Evolutionary conservation across 257 asterid species (phyloP).

Genomic region (Ehretia macrophylla): DNA sequence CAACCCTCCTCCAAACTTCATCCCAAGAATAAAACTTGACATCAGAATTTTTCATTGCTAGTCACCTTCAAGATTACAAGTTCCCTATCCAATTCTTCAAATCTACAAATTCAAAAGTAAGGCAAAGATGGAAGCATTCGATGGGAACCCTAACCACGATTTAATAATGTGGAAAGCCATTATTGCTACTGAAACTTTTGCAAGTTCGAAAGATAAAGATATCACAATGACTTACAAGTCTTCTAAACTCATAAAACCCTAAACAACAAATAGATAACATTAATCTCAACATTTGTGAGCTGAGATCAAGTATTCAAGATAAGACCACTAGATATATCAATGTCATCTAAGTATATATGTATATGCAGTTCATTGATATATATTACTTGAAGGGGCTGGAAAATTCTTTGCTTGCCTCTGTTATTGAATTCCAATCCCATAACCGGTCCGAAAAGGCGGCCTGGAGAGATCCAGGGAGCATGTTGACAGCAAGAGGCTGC

Average conservation of each 20-base stretch:
- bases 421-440: slow-evolving; percentile 66
- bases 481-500: slow-evolving; percentile 14
- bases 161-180: too few species aligned
- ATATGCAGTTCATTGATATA: slow-evolving; percentile 11
- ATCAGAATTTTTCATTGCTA: too few species aligned
- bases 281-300: too few species aligned
- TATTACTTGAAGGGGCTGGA: slow-evolving; percentile 42
- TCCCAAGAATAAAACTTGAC: too few species aligned
- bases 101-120: too few species aligned
- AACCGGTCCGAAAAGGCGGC: slow-evolving; percentile 48
- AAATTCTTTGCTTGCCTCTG: slow-evolving; percentile 40
- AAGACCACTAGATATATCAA: neutral
- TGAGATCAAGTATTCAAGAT: too few species aligned
- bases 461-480: slow-evolving; percentile 34
- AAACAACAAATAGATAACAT: neutral
- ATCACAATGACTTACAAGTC: neutral
- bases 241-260: neutral
- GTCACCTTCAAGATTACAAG: too few species aligned
- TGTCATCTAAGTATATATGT: neutral
- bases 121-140: too few species aligned
- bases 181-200: neutral
- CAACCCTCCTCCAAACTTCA: too few species aligned
- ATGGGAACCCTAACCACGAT: too few species aligned
- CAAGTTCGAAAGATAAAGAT: too few species aligned
- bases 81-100: too few species aligned